Evolutionary conservation across 2,329 filamentous ascomycete species (phyloP).

Genomic region (Venturia effusa): DNA sequence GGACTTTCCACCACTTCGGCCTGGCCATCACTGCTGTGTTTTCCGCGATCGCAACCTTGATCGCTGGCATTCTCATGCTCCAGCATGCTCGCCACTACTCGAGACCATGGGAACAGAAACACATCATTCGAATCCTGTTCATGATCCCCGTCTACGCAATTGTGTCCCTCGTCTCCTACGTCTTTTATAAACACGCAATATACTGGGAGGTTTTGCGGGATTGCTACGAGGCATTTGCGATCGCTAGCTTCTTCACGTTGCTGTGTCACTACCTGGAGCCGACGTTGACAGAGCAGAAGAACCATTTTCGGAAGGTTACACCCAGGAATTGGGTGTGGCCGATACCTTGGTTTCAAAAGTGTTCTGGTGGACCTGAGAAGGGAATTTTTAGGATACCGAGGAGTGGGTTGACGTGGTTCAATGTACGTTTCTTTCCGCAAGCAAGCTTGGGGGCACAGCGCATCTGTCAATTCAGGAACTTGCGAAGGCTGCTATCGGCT

Average conservation of each 20-base stretch:
- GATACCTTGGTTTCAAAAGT: constrained; percentile 57
- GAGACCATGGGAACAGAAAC: constrained; percentile 48
- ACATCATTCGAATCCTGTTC: constrained; percentile 77
- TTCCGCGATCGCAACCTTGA: constrained; percentile 37
- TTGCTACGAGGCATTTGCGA: constrained; percentile 83
- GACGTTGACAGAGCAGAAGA: constrained; percentile 68
- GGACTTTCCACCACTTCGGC: constrained; percentile 46
- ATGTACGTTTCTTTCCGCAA: constrained; percentile 37
- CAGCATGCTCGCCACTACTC: constrained; percentile 50
- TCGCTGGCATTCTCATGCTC: constrained; percentile 44
- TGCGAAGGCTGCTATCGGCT: neutral
- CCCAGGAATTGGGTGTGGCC: constrained; percentile 64
- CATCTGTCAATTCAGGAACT: neutral
- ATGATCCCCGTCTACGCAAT: constrained; percentile 77
- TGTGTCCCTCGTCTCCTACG: constrained; percentile 62
- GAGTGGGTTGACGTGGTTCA: constrained; percentile 84
- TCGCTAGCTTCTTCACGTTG: constrained; percentile 75
- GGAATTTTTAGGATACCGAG: constrained; percentile 63
- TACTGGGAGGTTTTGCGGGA: constrained; percentile 75
- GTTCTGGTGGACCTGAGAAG: constrained; percentile 53
- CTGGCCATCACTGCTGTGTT: constrained; percentile 44
- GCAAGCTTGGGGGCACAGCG: neutral
- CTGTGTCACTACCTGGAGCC: constrained; percentile 73
- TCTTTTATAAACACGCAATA: constrained; percentile 65
- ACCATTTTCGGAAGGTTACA: constrained; percentile 61